These are phyloP conservation scores for Penicillium sp. DNA, from an alignment of 2,329 filamentous ascomycete species.

Conservation along the genomic window DNA sequence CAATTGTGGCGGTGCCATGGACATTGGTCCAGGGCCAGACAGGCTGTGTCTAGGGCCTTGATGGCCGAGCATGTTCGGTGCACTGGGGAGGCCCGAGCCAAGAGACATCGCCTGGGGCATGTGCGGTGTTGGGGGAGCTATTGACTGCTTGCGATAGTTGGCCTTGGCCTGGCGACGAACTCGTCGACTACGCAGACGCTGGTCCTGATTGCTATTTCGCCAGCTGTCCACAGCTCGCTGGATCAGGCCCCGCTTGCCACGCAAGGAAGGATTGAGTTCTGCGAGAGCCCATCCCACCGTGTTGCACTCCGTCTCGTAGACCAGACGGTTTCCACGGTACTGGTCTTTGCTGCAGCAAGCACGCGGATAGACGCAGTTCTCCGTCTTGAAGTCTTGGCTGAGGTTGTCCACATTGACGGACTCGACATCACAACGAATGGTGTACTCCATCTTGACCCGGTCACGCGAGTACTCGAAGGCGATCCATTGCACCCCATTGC, in stretches of 20 bases:
- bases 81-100: slow-evolving; percentile 58
- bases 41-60: slow-evolving; percentile 25
- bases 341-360: slow-evolving; percentile 93
- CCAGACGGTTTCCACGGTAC: slow-evolving; percentile 89
- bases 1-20: slow-evolving; percentile 60
- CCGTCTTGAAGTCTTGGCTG: slow-evolving; percentile 83
- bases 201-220: slow-evolving; percentile 98
- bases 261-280: slow-evolving; percentile 81
- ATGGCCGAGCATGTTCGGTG: slow-evolving; percentile 49
- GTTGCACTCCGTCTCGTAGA: slow-evolving; percentile 98
- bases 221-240: slow-evolving; percentile 97
- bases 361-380: slow-evolving; percentile 96
- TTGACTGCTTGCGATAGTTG: slow-evolving; percentile 68
- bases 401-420: slow-evolving; percentile 88
- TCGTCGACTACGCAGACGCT: slow-evolving; percentile 78
- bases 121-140: slow-evolving; percentile 55
- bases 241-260: slow-evolving; percentile 91
- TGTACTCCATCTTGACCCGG: slow-evolving; percentile 98
- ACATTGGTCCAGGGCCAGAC: slow-evolving; percentile 50
- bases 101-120: slow-evolving; percentile 58
- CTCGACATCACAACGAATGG: slow-evolving; percentile 94
- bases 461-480: slow-evolving; percentile 97
- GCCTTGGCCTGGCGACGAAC: slow-evolving; percentile 96
- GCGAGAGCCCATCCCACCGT: slow-evolving; percentile 98
- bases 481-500: slow-evolving; percentile 97